These are phyloP conservation scores for Salix dunnii DNA, from an alignment of 345 rosid genomes.

Conservation along the genomic window DNA sequence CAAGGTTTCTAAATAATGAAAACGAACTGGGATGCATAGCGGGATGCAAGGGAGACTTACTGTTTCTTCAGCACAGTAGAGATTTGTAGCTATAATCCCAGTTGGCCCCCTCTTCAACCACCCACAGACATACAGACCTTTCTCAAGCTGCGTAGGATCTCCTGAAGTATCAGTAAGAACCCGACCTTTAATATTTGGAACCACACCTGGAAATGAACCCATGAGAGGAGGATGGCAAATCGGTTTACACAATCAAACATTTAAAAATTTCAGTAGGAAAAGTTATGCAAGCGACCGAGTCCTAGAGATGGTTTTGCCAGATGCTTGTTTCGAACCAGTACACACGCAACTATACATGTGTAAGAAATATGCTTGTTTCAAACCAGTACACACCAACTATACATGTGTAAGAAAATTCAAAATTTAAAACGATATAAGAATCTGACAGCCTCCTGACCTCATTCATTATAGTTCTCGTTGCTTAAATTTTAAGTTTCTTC, in stretches of 20 bases:
- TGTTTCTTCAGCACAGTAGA: conserved; percentile 86
- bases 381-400: too few species aligned
- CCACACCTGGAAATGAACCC: conserved; percentile 52
- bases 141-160: conserved; percentile 39
- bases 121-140: conserved; percentile 85
- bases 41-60: conserved; percentile 41
- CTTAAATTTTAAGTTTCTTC: background rate
- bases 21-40: background rate
- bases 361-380: too few species aligned
- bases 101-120: conserved; percentile 97
- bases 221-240: background rate
- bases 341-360: too few species aligned
- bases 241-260: background rate
- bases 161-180: conserved; percentile 48
- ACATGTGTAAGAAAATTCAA: too few species aligned
- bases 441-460: too few species aligned
- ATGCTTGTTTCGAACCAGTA: too few species aligned
- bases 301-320: too few species aligned
- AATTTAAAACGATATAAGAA: too few species aligned
- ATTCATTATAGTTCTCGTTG: background rate
- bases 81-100: conserved; percentile 86
- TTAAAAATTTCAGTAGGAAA: background rate
- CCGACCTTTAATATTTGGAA: conserved; percentile 66
- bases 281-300: too few species aligned
- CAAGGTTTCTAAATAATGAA: background rate